Conservation (phyloP, 352 stramenopile genomes). For the Phytopythium helicoides region DNA sequence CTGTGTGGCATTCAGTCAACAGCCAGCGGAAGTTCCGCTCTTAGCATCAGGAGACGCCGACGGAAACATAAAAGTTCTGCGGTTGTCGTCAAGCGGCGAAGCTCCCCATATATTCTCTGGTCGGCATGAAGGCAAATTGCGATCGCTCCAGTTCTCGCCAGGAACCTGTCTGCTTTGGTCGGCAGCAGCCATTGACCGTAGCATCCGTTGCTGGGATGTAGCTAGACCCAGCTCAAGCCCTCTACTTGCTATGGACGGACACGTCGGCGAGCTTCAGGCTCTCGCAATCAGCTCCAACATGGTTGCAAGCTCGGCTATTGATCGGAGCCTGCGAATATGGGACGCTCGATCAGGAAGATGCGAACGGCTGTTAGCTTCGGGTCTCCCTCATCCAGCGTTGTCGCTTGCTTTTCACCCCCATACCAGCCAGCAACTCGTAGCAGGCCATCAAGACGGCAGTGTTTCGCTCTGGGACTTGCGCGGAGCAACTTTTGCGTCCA, state of each 20-base stretch:
- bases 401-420: constrained; percentile 46
- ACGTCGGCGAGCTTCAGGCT: constrained; percentile 64
- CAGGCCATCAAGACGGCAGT: constrained; percentile 60
- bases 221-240: constrained; percentile 11
- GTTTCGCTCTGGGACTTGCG: constrained; percentile 67
- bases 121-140: constrained; percentile 40
- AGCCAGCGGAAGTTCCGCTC: constrained; percentile 9
- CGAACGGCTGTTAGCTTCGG: constrained; percentile 40
- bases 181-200: constrained; percentile 35
- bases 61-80: constrained; percentile 56
- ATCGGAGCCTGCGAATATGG: constrained; percentile 67
- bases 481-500: constrained; percentile 8
- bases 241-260: constrained; percentile 44
- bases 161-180: constrained; percentile 28
- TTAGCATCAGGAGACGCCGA: constrained; percentile 59
- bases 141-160: constrained; percentile 43
- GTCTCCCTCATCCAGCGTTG: constrained; percentile 27
- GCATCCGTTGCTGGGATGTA: constrained; percentile 59
- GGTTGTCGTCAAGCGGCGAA: constrained; percentile 22
- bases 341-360: constrained; percentile 53
- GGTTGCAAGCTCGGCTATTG: constrained; percentile 40
- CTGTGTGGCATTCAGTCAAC: constrained; percentile 40
- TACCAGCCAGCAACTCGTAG: constrained; percentile 26
- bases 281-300: constrained; percentile 16
- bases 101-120: constrained; percentile 16